phyloP scores from a whole-genome alignment of 352 stramenopile species.

The Phytopythium mirpurense region DNA sequence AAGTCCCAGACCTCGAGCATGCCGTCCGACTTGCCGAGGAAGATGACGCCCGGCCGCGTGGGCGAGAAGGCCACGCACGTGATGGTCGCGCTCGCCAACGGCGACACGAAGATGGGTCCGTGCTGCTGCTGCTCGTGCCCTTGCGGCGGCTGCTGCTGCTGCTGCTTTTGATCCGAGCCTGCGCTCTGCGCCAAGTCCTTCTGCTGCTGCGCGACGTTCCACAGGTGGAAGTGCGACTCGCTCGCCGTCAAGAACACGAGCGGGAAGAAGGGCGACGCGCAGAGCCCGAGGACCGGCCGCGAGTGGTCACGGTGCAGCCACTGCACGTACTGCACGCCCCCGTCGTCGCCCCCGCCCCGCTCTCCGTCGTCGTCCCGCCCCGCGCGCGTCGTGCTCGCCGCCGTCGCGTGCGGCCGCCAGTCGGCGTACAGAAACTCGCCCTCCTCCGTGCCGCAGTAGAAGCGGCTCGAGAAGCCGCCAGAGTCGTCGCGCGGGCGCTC shows the following conservation, averaged over 20 bases:
- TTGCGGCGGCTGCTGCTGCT: too few relatives aligned
- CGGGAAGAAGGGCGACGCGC: constrained; percentile 89
- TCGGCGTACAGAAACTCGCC: constrained; percentile 88
- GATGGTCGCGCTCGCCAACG: constrained; percentile 69
- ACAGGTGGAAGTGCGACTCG: constrained; percentile 91
- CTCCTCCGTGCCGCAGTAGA: constrained; percentile 86
- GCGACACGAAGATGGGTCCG: constrained; percentile 84
- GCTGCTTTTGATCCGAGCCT: not conserved
- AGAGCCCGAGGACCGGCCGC: constrained; percentile 67
- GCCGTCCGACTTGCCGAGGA: constrained; percentile 86
- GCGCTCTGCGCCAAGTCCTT: not conserved
- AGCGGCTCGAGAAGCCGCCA: constrained; percentile 39
- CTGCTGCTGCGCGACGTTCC: constrained; percentile 72
- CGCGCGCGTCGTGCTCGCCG: constrained; percentile 10
- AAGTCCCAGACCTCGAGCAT: constrained; percentile 93
- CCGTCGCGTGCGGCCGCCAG: constrained; percentile 66
- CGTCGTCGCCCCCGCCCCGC: constrained; percentile 26
- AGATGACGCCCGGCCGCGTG: constrained; percentile 82
- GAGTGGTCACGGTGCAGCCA: constrained; percentile 89
- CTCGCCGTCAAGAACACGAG: constrained; percentile 85
- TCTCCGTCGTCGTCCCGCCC: constrained; percentile 2
- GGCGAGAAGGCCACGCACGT: constrained; percentile 87
- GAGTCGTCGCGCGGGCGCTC: constrained; percentile 57
- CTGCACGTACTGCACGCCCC: constrained; percentile 86
- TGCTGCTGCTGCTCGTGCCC: constrained; percentile 13